Conservation (phyloP, 495 filamentous ascomycete genomes). For the Tuber borchii region DNA sequence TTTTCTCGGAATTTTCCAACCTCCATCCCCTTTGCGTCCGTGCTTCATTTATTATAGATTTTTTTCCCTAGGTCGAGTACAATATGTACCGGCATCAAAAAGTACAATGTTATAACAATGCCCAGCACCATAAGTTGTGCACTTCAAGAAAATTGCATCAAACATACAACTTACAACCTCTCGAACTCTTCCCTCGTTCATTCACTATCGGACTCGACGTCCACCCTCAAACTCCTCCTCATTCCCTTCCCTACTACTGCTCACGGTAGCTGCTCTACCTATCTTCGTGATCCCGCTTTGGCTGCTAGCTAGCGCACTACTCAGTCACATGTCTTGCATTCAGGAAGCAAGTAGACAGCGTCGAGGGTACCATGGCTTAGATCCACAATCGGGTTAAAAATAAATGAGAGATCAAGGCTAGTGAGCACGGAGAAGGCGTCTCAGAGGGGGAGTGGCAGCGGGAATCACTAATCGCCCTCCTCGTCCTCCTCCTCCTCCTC, state of each 20-base stretch:
- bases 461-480: neutral
- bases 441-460: neutral
- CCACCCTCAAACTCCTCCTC: neutral
- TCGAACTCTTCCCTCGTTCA: no score
- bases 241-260: neutral
- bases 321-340: neutral
- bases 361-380: neutral
- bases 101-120: neutral
- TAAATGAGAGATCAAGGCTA: neutral
- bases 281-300: neutral
- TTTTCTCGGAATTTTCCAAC: neutral
- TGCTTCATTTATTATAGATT: neutral
- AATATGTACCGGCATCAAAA: neutral
- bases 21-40: neutral
- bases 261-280: neutral
- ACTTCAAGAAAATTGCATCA: neutral
- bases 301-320: neutral
- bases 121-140: neutral
- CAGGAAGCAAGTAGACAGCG: neutral
- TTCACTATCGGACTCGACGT: neutral
- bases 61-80: neutral
- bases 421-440: neutral
- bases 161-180: no score
- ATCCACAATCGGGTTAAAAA: neutral
- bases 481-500: neutral